Evolutionary conservation across 2,329 filamentous ascomycete species (phyloP), one percentile per base, ranked within the genome.

Genomic region (Fusarium sarcochroum): DNA sequence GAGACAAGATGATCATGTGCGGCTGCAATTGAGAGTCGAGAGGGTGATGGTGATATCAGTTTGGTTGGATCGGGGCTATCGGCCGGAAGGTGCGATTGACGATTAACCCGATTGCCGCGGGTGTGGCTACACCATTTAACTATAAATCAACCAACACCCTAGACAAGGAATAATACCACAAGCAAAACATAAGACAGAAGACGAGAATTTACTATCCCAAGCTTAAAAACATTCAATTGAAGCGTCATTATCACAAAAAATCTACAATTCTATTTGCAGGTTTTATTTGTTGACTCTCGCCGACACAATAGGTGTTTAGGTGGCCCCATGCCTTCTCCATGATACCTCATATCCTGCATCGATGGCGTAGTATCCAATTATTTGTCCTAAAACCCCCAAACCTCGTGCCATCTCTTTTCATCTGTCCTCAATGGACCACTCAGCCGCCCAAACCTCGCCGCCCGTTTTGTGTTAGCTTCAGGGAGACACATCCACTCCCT

Each of bases 401-500:
- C 88, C 69, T 89, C 83, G 21, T 82, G 81, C 91, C 91, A 94
- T 50, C 87, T 79, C 70, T 79, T 79, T 61, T 84, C 81, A 63
- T 88, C 84, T 32, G 82, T 80, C 54, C 87, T 83, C 71, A 93
- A 76, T 6, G 90, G 88, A 2, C 88, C 88, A 47, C 86, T 81
- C 21, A 93, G 81, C 35, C 82, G 82, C 3, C 92, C 92, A 73
- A 90, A 89, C 54, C 91, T 84, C 11, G 91, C 89, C 17, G 85
- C 79, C 34, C 76, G 72, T 2, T 87, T 86, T 2, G 88, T 88
- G 53, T 90, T 91, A 5, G 90, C 85, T 78, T 94, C 91, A 2
- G 95, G 94, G 30, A 98, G 82, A 76, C 93, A 94, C 50, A 98
- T 84, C 91, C 92, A 98, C 76, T 97, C 89, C 46, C 93, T 83